phyloP scores from a whole-genome alignment of 179 eudicot genomes.

The Pouteria campechiana region DNA sequence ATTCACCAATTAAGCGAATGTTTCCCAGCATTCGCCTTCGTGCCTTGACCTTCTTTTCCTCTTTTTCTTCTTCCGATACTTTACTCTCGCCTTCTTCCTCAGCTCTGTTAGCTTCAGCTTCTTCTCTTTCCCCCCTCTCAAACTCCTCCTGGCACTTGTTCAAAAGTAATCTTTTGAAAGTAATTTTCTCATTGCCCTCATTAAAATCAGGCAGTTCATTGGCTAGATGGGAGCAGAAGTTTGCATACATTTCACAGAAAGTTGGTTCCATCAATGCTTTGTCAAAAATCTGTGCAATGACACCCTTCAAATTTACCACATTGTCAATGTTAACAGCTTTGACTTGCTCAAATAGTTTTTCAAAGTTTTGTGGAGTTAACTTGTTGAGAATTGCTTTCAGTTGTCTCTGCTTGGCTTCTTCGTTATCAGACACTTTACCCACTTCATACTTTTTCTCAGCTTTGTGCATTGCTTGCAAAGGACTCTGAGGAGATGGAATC shows the following conservation, averaged over 20 bases:
- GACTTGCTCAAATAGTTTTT: slow-evolving; percentile 80
- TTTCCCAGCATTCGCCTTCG: slow-evolving; percentile 88
- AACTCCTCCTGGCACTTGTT: slow-evolving; percentile 96
- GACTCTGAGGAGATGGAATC: slow-evolving; percentile 63
- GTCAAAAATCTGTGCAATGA: slow-evolving; percentile 84
- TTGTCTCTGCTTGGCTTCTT: slow-evolving; percentile 76
- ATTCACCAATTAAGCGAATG: slow-evolving; percentile 77
- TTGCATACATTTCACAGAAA: slow-evolving; percentile 95
- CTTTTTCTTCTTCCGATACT: slow-evolving; percentile 53
- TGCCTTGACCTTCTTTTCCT: slow-evolving; percentile 52
- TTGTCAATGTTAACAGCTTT: slow-evolving; percentile 78
- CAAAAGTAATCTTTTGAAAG: slow-evolving; percentile 77
- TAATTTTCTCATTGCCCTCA: slow-evolving; percentile 63
- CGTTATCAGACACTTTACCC: slow-evolving; percentile 70
- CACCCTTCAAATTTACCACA: slow-evolving; percentile 59
- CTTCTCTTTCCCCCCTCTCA: slow-evolving; percentile 85
- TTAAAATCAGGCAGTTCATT: slow-evolving; percentile 67
- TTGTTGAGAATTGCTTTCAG: slow-evolving; percentile 74
- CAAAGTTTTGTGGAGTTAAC: slow-evolving; percentile 90
- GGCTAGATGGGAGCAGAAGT: slow-evolving; percentile 70
- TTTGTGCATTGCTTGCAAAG: slow-evolving; percentile 58
- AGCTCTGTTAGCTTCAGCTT: slow-evolving; percentile 67
- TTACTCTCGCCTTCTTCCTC: slow-evolving; percentile 58
- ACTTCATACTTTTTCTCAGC: slow-evolving; percentile 85
- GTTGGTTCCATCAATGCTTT: slow-evolving; percentile 95